Evolutionary conservation across 2,329 filamentous ascomycete species (phyloP).

Genomic region (Rhynchosporium agropyri): DNA sequence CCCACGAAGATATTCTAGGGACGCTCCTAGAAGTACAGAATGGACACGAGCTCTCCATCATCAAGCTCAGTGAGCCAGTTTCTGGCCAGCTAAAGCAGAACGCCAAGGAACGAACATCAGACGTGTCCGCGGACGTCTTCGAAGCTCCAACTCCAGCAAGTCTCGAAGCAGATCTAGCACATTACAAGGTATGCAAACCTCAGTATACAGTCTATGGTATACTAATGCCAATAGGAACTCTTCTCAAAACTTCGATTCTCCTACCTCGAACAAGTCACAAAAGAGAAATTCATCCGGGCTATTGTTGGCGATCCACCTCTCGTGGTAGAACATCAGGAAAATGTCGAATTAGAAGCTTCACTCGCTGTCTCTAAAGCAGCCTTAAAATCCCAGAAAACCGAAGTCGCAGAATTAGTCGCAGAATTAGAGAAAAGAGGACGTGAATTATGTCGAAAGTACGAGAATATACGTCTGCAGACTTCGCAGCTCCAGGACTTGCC

Average conservation of each 20-base stretch:
- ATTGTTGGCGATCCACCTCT: slow-evolving; percentile 90
- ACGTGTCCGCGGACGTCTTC: slow-evolving; percentile 67
- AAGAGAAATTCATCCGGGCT: slow-evolving; percentile 93
- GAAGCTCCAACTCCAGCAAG: slow-evolving; percentile 73
- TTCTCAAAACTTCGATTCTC: slow-evolving; percentile 96
- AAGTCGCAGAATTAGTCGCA: slow-evolving; percentile 72
- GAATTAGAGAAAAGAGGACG: slow-evolving; percentile 69
- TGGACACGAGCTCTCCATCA: slow-evolving; percentile 68
- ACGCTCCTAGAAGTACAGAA: slow-evolving; percentile 57
- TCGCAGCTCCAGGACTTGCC: slow-evolving; percentile 55
- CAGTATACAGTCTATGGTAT: neutral
- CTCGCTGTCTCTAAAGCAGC: slow-evolving; percentile 70
- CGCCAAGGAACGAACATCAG: slow-evolving; percentile 62
- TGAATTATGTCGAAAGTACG: slow-evolving; percentile 58
- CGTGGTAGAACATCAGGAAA: slow-evolving; percentile 81
- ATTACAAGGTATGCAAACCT: slow-evolving; percentile 69
- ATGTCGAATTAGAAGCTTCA: slow-evolving; percentile 73
- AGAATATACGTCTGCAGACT: slow-evolving; percentile 53
- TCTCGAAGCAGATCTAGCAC: slow-evolving; percentile 79
- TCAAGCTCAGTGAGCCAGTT: slow-evolving; percentile 76
- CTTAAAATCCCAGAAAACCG: slow-evolving; percentile 77
- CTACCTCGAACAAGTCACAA: slow-evolving; percentile 97
- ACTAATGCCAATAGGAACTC: slow-evolving; percentile 60
- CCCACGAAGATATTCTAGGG: slow-evolving; percentile 47
- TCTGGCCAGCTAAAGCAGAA: slow-evolving; percentile 53